Evolutionary conservation across 495 filamentous ascomycete species (phyloP).

Genomic region (Penicillium herquei): DNA sequence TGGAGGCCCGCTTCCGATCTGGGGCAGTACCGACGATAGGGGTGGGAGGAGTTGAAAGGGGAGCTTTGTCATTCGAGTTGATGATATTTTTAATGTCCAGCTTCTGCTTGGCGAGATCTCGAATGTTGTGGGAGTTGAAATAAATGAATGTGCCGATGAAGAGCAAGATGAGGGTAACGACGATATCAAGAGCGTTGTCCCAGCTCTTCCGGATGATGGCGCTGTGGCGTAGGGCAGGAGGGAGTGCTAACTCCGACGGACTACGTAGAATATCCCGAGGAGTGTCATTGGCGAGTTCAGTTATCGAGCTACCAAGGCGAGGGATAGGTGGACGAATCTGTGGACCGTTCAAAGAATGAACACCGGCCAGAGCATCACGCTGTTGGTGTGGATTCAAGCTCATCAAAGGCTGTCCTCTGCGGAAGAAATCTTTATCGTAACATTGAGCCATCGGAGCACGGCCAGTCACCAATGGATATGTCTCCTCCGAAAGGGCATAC

Average conservation of each 20-base stretch:
- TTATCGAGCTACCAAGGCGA: conserved; percentile 31
- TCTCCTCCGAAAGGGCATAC: conserved; percentile 89
- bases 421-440: conserved; percentile 58
- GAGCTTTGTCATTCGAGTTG: conserved; percentile 41
- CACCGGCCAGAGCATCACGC: conserved; percentile 51
- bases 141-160: conserved; percentile 49
- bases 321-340: conserved; percentile 36
- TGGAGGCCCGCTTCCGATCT: conserved; percentile 27
- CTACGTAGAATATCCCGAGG: conserved; percentile 39
- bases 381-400: conserved; percentile 43
- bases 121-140: conserved; percentile 49
- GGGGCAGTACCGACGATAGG: conserved; percentile 31
- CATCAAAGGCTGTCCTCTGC: conserved; percentile 38
- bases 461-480: conserved; percentile 78
- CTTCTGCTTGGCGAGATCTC: conserved; percentile 49
- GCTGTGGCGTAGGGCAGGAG: conserved; percentile 46
- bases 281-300: conserved; percentile 39
- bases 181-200: conserved; percentile 53
- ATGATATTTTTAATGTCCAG: conserved; percentile 55
- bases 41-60: conserved; percentile 45
- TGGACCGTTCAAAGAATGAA: conserved; percentile 48
- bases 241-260: conserved; percentile 43
- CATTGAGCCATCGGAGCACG: conserved; percentile 63
- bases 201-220: conserved; percentile 54
- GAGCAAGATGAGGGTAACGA: conserved; percentile 44